Percentiles rank a stretch among this genome's conserved stretches.
These are phyloP conservation scores for Dendrocalamus latiflorus DNA, from an alignment of 202 grass and related monocot genomes.

Conservation along the genomic window DNA sequence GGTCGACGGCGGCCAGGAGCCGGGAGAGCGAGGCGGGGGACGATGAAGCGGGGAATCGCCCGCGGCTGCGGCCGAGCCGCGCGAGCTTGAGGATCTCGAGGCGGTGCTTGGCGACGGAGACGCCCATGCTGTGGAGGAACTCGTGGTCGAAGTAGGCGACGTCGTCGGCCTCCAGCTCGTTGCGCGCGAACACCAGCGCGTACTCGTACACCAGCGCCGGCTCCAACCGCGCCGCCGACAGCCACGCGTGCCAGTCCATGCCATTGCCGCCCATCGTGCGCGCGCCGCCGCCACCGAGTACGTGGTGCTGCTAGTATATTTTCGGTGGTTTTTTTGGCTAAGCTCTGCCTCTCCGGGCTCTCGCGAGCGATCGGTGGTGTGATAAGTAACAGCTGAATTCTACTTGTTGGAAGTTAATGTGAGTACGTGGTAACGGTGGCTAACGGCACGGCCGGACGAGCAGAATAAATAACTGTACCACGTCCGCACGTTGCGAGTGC, in stretches of 20 bases:
- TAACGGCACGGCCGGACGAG: not conserved
- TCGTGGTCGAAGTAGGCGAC: conserved; percentile 72
- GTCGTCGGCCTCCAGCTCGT: conserved; percentile 88
- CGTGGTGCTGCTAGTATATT: too few relatives aligned
- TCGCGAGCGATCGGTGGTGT: not conserved
- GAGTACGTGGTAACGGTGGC: not conserved
- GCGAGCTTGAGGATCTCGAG: conserved; percentile 86
- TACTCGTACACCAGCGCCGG: conserved; percentile 57
- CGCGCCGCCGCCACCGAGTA: not conserved
- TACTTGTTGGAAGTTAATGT: not conserved
- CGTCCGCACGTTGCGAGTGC: not conserved
- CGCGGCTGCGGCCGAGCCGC: conserved; percentile 6
- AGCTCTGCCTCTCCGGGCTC: not conserved
- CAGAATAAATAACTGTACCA: not conserved
- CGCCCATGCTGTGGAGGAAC: conserved; percentile 89
- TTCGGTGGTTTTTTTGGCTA: not conserved
- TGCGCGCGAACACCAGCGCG: conserved; percentile 61
- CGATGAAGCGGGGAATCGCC: not conserved
- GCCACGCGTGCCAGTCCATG: conserved; percentile 94
- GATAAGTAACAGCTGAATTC: not conserved
- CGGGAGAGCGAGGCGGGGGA: not conserved
- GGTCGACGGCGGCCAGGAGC: conserved; percentile 4
- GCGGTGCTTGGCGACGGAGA: conserved; percentile 87
- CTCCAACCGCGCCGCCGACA: conserved; percentile 55
- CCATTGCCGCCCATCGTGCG: not conserved